Evolutionary conservation across 768 basidiomycete genomes (phyloP).

Genomic region (Xerocomellus chrysenteron): DNA sequence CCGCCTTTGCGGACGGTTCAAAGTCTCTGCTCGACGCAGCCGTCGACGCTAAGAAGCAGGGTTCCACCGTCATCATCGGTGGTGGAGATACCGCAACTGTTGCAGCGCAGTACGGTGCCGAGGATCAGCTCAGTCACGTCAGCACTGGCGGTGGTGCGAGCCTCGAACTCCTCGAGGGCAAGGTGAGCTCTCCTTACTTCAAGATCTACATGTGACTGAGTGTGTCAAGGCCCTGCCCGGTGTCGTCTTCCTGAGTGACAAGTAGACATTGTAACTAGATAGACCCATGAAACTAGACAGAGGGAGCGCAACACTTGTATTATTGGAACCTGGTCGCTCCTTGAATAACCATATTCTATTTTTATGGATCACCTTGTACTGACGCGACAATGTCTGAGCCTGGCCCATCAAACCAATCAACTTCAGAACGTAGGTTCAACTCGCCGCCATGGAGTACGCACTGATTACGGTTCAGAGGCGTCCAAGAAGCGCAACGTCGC

Average conservation of each 20-base stretch:
- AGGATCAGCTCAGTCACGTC: conserved; percentile 92
- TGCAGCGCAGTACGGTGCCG: conserved; percentile 80
- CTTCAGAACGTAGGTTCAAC: conserved; percentile 11
- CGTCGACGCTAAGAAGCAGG: conserved; percentile 82
- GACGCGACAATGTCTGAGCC: conserved; percentile 13
- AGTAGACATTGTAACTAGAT: conserved; percentile 34
- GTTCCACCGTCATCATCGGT: conserved; percentile 92
- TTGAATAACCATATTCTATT: conserved; percentile 17
- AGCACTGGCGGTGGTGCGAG: conserved; percentile 94
- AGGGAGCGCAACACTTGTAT: conserved; percentile 14
- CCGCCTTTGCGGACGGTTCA: conserved; percentile 85
- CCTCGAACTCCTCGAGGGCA: conserved; percentile 96
- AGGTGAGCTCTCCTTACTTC: conserved; percentile 50
- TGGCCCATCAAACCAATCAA: conserved; percentile 8
- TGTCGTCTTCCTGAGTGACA: conserved; percentile 87
- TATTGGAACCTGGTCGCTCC: conserved; percentile 1
- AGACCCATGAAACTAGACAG: conserved; percentile 7
- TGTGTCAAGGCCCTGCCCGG: conserved; percentile 73
- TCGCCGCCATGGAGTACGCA: neutral
- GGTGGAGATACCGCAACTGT: conserved; percentile 97
- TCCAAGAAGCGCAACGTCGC: conserved; percentile 19
- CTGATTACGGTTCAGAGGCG: conserved; percentile 5
- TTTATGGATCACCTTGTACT: conserved; percentile 10
- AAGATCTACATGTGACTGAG: conserved; percentile 13
- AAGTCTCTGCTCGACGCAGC: conserved; percentile 79